Conservation (phyloP, 2,329 filamentous ascomycete genomes). For the Chaetomium olivaceum region DNA sequence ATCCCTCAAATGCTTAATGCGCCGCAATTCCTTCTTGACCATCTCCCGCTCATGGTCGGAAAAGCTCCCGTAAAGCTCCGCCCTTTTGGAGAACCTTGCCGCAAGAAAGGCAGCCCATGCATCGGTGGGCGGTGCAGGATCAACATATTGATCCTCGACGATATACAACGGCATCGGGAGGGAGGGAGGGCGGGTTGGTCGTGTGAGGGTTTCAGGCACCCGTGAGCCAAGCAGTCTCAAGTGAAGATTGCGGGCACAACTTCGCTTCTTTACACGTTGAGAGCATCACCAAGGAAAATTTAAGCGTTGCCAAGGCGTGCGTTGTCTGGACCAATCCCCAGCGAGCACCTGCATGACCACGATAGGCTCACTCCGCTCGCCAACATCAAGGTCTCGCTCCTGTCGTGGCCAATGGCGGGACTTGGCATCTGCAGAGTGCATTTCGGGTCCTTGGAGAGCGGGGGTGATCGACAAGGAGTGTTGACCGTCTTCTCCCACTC, state of each 20-base stretch:
- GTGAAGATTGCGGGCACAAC: neutral
- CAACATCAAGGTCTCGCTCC: neutral
- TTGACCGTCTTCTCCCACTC: neutral
- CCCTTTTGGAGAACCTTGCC: slow-evolving; percentile 24
- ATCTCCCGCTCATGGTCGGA: slow-evolving; percentile 26
- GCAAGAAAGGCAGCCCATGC: slow-evolving; percentile 30
- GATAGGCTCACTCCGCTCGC: neutral
- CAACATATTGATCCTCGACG: slow-evolving; percentile 28
- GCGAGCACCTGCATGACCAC: neutral
- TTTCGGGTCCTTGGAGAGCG: neutral
- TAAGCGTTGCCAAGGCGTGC: neutral
- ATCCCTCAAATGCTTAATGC: slow-evolving; percentile 28
- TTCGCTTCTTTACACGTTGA: neutral
- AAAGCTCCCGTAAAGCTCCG: slow-evolving; percentile 26
- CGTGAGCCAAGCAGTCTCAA: neutral
- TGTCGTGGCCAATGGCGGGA: neutral
- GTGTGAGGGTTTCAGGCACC: neutral
- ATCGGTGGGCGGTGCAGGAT: slow-evolving; percentile 26
- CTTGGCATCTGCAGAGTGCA: neutral
- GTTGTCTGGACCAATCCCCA: neutral
- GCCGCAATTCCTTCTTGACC: slow-evolving; percentile 28
- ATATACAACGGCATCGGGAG: slow-evolving; percentile 22
- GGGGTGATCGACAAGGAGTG: neutral
- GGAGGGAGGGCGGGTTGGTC: neutral
- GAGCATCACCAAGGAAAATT: neutral